Conservation (phyloP, 768 basidiomycete genomes). For the Termitomyces sp. region DNA sequence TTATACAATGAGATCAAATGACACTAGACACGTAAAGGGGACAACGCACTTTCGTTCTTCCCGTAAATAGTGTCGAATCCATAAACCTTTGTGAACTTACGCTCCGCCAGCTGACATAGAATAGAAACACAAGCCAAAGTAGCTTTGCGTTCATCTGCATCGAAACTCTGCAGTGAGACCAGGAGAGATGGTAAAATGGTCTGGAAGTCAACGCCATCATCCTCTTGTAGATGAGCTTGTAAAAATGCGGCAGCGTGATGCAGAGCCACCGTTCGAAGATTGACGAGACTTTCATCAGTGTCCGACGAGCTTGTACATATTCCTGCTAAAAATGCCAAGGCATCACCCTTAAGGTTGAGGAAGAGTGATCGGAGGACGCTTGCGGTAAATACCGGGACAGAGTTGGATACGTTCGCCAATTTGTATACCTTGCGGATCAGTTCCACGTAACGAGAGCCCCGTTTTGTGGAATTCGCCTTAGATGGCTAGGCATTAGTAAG, state of each 20-base stretch:
- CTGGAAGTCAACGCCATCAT: constrained; percentile 70
- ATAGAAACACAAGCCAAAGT: constrained; percentile 53
- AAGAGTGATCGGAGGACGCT: constrained; percentile 63
- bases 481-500: background rate
- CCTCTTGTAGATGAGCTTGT: constrained; percentile 54
- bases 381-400: constrained; percentile 44
- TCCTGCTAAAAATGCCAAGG: constrained; percentile 77
- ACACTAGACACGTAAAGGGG: background rate
- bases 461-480: constrained; percentile 12
- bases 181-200: constrained; percentile 68
- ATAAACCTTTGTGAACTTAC: constrained; percentile 54
- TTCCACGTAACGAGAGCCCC: constrained; percentile 42
- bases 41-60: constrained; percentile 42
- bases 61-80: constrained; percentile 75
- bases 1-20: constrained; percentile 1
- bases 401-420: constrained; percentile 53
- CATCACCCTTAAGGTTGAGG: constrained; percentile 58
- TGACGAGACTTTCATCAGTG: constrained; percentile 19
- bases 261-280: constrained; percentile 52
- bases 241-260: constrained; percentile 78
- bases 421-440: constrained; percentile 64
- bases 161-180: constrained; percentile 47
- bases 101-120: constrained; percentile 33
- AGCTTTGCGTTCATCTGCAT: constrained; percentile 37
- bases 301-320: constrained; percentile 41